Percentiles rank a stretch among this genome's conserved stretches.
Conservation (phyloP, 805 yeast genomes). For the Wickerhamomyces queroliae region DNA sequence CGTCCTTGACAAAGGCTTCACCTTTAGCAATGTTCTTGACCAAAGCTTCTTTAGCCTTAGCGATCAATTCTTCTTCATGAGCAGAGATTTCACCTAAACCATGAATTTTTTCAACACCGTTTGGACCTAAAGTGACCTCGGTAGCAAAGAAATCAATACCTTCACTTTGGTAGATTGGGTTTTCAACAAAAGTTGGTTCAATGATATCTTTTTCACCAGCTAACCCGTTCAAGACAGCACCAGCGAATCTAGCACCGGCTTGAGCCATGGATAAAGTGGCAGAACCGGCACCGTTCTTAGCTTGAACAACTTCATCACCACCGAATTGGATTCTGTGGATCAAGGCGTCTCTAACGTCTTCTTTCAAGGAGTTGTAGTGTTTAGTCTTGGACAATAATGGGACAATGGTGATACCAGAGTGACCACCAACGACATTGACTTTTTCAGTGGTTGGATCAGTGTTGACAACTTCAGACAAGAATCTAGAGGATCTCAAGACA, state of each 20-base stretch:
- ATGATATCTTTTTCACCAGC: slow-evolving; percentile 59
- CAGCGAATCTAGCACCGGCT: slow-evolving; percentile 77
- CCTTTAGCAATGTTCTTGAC: slow-evolving; percentile 92
- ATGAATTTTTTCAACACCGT: slow-evolving; percentile 83
- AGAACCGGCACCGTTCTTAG: slow-evolving; percentile 91
- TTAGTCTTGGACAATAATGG: slow-evolving; percentile 84
- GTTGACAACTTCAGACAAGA: slow-evolving; percentile 58
- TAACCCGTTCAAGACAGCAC: slow-evolving; percentile 58
- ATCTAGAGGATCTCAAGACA: slow-evolving; percentile 85
- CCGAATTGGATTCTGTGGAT: slow-evolving; percentile 91
- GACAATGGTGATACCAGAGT: slow-evolving; percentile 94
- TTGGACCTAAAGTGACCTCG: slow-evolving; percentile 86
- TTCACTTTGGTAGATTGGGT: slow-evolving; percentile 76
- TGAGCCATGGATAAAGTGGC: slow-evolving; percentile 92
- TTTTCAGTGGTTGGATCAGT: slow-evolving; percentile 74
- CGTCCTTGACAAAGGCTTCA: slow-evolving; percentile 72
- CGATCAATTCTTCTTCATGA: slow-evolving; percentile 82
- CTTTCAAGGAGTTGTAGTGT: slow-evolving; percentile 59
- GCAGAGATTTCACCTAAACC: slow-evolving; percentile 63
- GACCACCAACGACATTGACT: slow-evolving; percentile 93
- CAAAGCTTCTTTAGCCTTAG: slow-evolving; percentile 82
- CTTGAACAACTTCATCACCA: slow-evolving; percentile 93
- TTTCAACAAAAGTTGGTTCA: slow-evolving; percentile 71
- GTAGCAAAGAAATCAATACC: slow-evolving; percentile 96
- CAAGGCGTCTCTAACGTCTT: slow-evolving; percentile 60